A percentile compares a stretch with the other conserved stretches of the same genome.
Evolutionary conservation across 2,329 filamentous ascomycete species (phyloP).

Genomic region (Xylaria sp.): DNA sequence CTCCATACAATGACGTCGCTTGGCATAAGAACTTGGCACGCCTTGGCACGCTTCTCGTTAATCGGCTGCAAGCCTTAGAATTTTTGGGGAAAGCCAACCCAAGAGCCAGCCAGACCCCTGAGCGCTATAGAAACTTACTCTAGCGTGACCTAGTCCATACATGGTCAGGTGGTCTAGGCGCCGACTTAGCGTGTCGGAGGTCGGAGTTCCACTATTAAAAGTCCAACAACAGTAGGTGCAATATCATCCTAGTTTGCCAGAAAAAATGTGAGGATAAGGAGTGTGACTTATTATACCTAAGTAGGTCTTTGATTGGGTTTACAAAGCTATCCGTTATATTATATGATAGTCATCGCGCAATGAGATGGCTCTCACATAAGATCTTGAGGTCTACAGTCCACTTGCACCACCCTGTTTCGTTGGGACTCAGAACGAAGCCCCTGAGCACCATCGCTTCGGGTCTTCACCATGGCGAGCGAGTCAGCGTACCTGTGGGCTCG

Average conservation of each 20-base stretch:
- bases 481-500: constrained; percentile 61
- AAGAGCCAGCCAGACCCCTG: background rate
- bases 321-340: background rate
- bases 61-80: background rate
- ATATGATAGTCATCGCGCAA: constrained; percentile 7
- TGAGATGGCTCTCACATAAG: constrained; percentile 36
- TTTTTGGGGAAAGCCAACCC: background rate
- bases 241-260: background rate
- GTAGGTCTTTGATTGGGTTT: background rate
- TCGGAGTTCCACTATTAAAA: background rate
- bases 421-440: constrained; percentile 28
- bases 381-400: constrained; percentile 25
- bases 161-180: background rate
- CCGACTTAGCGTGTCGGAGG: background rate
- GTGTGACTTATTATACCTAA: background rate
- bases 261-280: background rate
- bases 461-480: constrained; percentile 52
- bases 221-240: background rate
- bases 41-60: background rate
- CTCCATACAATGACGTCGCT: constrained; percentile 41
- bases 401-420: constrained; percentile 18
- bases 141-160: no score
- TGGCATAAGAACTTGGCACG: constrained; percentile 33
- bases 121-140: no score
- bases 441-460: constrained; percentile 41